Percentiles rank a stretch among this genome's conserved stretches.
Conservation (phyloP, 2,329 filamentous ascomycete genomes). For the Trichoderma polysporum region DNA sequence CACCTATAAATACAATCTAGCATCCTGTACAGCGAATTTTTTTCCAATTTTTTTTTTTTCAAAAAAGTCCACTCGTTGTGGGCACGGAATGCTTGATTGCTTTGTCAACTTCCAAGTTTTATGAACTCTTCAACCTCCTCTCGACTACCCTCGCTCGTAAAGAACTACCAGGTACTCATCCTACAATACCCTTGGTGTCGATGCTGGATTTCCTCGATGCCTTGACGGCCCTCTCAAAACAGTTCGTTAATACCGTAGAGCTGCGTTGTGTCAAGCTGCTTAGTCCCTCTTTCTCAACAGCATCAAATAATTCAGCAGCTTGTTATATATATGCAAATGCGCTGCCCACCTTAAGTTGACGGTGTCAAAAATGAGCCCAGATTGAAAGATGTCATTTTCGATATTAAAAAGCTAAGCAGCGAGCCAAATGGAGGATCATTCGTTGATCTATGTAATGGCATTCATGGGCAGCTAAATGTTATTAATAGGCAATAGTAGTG, state of each 20-base stretch:
- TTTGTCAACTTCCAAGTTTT: background rate
- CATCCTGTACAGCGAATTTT: background rate
- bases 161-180: background rate
- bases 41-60: too few species aligned
- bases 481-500: too few species aligned
- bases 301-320: background rate
- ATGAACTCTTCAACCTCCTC: background rate
- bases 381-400: background rate
- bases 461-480: too few species aligned
- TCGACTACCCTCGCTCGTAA: background rate
- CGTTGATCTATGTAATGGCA: too few species aligned
- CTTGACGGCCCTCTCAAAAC: background rate
- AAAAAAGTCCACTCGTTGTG: too few species aligned
- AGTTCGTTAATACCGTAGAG: slow-evolving; percentile 11
- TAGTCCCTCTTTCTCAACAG: slow-evolving; percentile 3
- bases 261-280: slow-evolving; percentile 6
- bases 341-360: background rate
- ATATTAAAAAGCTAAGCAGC: too few species aligned
- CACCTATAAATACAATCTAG: background rate
- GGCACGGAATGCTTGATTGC: background rate
- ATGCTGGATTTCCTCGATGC: background rate
- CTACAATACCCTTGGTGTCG: slow-evolving; percentile 14
- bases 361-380: background rate
- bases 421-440: too few species aligned
- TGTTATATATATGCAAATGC: background rate